Base-by-base conservation (phyloP, 441 rosid species). In the Iberis amara region DNA sequence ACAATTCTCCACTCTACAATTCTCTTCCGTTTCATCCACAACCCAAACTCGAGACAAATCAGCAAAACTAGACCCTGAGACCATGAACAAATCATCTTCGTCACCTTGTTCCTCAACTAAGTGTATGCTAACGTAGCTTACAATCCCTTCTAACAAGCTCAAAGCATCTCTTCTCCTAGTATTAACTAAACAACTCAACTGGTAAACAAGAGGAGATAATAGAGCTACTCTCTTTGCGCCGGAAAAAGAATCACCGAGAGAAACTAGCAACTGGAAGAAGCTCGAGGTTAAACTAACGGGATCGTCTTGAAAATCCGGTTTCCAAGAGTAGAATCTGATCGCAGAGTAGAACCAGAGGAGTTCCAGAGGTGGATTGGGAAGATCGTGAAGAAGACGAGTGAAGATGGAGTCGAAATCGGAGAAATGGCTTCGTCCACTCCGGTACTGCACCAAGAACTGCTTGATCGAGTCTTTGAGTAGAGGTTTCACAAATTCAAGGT, bases 281-380 rank as follows among this genome's bases (percentile, higher is more conserved):
- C 79, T 73, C 1, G 59, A 28, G 8, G 77, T 58, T 30, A 58
- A 68, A 32, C 43, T 49, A 14, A 54, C 53, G 21, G 65, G 59
- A 45, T 62, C 64, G 40, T 53, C 65, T 3, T 32, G n/a, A 11
- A 66, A 42, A n/a, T 62, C 47, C 4, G 46, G 39, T 33, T 69
- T 74, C 0, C 68, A 21, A 48, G 83, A 57, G 72, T 75, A 75
- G 24, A 69, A 74, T 13, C 76, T 67, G 26, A 80, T 15, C 3
- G 86, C 80, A 21, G 89, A 68, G 71, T 81, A 79, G 66, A 86
- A 83, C 91, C 86, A 86, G 21, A 76, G 45, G 55, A 76, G 52
- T 23, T 86, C 82, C 8, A 86, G 77, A 0, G 85, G 82, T 3
- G 89, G 89, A 39, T 79, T 63, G 24, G 83, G 79, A 3, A 69